Conservation (phyloP, 23 red algal species). For the Gracilaria caudata region DNA sequence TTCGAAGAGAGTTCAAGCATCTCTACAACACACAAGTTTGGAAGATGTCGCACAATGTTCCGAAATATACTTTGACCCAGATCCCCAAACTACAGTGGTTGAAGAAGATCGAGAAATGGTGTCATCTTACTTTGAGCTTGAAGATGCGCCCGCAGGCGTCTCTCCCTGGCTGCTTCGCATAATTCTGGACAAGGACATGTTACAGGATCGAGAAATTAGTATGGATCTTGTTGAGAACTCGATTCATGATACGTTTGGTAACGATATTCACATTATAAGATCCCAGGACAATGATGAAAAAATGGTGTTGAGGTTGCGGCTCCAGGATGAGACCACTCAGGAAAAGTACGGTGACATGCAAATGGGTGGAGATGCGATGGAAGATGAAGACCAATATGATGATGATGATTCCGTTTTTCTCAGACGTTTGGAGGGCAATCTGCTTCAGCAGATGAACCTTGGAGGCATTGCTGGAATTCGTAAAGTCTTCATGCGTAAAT, state of each 20-base stretch:
- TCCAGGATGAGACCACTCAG: slow-evolving; percentile 62
- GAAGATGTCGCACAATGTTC: slow-evolving; percentile 87
- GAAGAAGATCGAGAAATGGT: slow-evolving; percentile 90
- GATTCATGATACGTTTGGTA: slow-evolving; percentile 87
- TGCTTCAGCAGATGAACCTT: slow-evolving; percentile 81
- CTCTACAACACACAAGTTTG: slow-evolving; percentile 91
- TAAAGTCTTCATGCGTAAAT: slow-evolving; percentile 94
- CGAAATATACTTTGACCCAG: slow-evolving; percentile 97
- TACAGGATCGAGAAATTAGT: slow-evolving; percentile 84
- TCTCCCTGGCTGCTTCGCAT: slow-evolving; percentile 95
- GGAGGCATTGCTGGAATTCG: slow-evolving; percentile 88
- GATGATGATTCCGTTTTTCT: slow-evolving; percentile 92
- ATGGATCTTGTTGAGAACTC: slow-evolving; percentile 83
- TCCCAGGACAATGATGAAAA: slow-evolving; percentile 95
- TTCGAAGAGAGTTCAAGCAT: slow-evolving; percentile 89
- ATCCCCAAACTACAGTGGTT: slow-evolving; percentile 85
- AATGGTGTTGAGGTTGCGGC: slow-evolving; percentile 86
- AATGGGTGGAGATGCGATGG: slow-evolving; percentile 21
- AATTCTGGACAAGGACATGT: slow-evolving; percentile 77
- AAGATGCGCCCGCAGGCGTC: slow-evolving; percentile 70
- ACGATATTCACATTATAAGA: slow-evolving; percentile 87
- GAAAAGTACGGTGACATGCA: slow-evolving; percentile 66
- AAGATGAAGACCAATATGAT: slow-evolving; percentile 75
- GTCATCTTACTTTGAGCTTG: slow-evolving; percentile 74
- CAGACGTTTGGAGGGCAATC: slow-evolving; percentile 73